Evolutionary conservation across 495 filamentous ascomycete genomes (phyloP), one percentile per base, ranked within the genome.

Genomic region (Neurospora cerealis): DNA sequence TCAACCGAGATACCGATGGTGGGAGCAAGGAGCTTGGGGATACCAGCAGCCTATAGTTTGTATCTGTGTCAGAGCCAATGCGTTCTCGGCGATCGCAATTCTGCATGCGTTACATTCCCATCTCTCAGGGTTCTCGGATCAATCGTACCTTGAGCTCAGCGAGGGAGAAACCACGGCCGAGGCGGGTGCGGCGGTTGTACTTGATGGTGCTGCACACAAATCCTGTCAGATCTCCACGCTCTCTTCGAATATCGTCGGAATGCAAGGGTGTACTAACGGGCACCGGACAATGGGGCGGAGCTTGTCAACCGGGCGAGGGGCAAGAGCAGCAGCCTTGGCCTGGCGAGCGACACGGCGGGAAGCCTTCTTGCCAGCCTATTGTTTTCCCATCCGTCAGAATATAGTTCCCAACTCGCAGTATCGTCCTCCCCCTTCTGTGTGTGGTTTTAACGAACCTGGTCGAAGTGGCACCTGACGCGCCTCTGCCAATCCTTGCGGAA

Each of bases 401-500:
- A 38, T 40, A 36, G 11, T 74, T 28, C 72, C 75, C 32, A 66
- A 39, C 74, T 38, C 38, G 8, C 21, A 15, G 17, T 60, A 44
- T 36, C 72, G 40, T 74, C 44, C 38, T 34, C 70, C 28, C 75
- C 36, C 69, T 72, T 44, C 72, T 32, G 40, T 13, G 73, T 80
- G 80, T 40, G 8, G 32, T 44, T 46, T 66, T 70, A 32, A 79
- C 82, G 77, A 94, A 98, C 95, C 95, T 99, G 96, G 88, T 99
- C 93, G 88, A 99, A 99, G 89, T 98, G 96, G 83, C 90, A 89
- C 86, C 94, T 93, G 79, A 99, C 96, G 87, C 96, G 94, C 85
- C 93, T 92, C 86, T 97, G 94, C 96, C 96, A 99, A 88, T 99
- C 93, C 94, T 99, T 99, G 89, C 94, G 96, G 94, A 99, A 99